Evolutionary conservation across 805 yeast genomes (phyloP).

Genomic region (Starmerella tilneyi): DNA sequence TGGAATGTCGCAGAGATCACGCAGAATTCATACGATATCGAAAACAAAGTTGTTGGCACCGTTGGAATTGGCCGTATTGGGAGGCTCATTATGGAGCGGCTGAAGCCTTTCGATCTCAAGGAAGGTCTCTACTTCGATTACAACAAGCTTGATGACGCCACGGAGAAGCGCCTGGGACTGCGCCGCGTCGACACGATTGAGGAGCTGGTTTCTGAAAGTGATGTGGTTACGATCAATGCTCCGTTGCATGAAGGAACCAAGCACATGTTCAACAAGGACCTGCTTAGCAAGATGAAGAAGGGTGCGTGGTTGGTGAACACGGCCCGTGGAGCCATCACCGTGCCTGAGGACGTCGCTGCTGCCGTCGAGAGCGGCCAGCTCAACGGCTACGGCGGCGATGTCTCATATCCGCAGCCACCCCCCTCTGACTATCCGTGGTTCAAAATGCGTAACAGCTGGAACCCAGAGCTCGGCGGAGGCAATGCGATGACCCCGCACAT

Average conservation of each 20-base stretch:
- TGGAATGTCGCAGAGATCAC: constrained; percentile 77
- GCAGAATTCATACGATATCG: constrained; percentile 62
- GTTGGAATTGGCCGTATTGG: constrained; percentile 80
- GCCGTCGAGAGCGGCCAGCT: constrained; percentile 60
- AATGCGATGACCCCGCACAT: constrained; percentile 81
- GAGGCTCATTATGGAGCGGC: constrained; percentile 59
- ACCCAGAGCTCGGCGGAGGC: constrained; percentile 39
- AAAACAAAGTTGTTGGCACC: constrained; percentile 66
- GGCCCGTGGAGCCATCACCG: constrained; percentile 73
- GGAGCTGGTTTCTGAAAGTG: constrained; percentile 57
- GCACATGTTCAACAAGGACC: constrained; percentile 56
- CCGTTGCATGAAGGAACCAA: constrained; percentile 63
- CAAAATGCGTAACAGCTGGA: constrained; percentile 45
- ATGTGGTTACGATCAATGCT: constrained; percentile 64
- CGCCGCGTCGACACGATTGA: constrained; percentile 51
- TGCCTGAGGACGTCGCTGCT: constrained; percentile 62
- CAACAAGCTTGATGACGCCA: constrained; percentile 52
- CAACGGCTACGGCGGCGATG: constrained; percentile 78
- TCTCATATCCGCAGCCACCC: constrained; percentile 79
- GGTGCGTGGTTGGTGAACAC: constrained; percentile 70
- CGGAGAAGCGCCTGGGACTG: constrained; percentile 49
- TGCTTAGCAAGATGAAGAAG: constrained; percentile 54
- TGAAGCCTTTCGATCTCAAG: constrained; percentile 63
- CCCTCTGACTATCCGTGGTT: constrained; percentile 73
- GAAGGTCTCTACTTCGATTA: constrained; percentile 59